A percentile compares a stretch with the other conserved stretches of the same genome.
Evolutionary conservation across 768 basidiomycete species (phyloP).

Genomic region (Mycena polygramma): DNA sequence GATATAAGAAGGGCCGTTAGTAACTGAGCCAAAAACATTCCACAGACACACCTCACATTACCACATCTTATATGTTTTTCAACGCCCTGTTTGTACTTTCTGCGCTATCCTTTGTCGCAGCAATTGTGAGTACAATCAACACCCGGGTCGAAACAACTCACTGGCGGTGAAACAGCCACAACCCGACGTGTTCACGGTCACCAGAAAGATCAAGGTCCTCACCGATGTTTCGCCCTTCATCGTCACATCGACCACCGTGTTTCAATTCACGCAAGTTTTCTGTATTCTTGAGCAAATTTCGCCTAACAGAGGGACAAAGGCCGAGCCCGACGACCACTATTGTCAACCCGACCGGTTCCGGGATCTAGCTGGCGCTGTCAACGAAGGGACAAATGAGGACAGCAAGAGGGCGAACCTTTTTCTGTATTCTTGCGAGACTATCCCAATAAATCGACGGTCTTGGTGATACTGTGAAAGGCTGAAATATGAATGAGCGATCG

Average conservation of each 20-base stretch:
- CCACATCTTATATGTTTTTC: conserved; percentile 17
- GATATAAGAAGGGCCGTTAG: background rate
- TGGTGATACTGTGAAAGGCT: too few species aligned
- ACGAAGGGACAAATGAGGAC: too few species aligned
- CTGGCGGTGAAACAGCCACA: conserved; percentile 1
- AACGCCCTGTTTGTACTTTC: conserved; percentile 19
- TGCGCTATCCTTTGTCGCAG: background rate
- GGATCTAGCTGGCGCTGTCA: too few species aligned
- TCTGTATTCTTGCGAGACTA: too few species aligned
- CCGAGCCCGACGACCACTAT: conserved; percentile 26
- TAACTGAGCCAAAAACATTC: background rate
- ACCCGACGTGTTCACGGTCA: conserved; percentile 20
- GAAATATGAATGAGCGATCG: too few species aligned
- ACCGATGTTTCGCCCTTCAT: conserved; percentile 28
- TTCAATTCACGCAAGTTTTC: conserved; percentile 19
- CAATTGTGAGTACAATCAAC: background rate
- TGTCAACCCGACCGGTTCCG: conserved; percentile 10
- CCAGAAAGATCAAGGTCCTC: conserved; percentile 6
- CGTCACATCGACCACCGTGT: conserved; percentile 12
- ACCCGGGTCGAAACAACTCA: background rate
- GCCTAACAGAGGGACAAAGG: background rate
- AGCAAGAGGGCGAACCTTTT: too few species aligned
- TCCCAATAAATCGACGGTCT: too few species aligned
- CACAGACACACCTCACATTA: background rate
- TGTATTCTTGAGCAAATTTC: background rate